These are phyloP conservation scores for Penicillium sp. DNA, from an alignment of 2,329 filamentous ascomycete species.

Conservation along the genomic window DNA sequence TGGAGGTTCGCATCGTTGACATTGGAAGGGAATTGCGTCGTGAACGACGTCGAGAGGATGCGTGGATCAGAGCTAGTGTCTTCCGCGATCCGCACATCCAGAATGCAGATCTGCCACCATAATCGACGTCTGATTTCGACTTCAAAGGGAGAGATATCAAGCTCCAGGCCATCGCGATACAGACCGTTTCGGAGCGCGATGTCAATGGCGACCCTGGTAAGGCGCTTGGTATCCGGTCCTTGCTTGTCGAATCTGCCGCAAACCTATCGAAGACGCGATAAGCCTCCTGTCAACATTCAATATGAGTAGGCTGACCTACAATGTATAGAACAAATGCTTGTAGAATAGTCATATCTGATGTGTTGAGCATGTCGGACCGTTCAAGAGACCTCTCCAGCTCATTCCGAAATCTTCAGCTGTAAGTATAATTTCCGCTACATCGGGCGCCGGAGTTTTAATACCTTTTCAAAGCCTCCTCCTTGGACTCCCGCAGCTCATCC, in stretches of 20 bases:
- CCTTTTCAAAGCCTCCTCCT: background rate
- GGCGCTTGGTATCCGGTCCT: background rate
- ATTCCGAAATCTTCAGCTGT: background rate
- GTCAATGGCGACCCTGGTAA: background rate
- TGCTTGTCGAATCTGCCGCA: background rate
- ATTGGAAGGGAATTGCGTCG: background rate
- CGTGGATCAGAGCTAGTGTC: slow-evolving; percentile 4
- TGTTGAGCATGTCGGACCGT: background rate
- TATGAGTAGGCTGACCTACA: background rate
- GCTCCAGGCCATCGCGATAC: slow-evolving; percentile 19
- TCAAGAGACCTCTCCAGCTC: background rate
- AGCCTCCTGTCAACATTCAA: background rate
- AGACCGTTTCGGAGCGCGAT: background rate
- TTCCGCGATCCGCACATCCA: slow-evolving; percentile 22
- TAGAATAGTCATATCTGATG: background rate
- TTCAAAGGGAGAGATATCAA: slow-evolving; percentile 17
- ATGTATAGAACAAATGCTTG: background rate
- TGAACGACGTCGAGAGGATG: background rate
- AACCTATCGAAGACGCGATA: background rate
- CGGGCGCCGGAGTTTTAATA: background rate
- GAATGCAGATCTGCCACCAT: slow-evolving; percentile 27
- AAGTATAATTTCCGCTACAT: background rate
- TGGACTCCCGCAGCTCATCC: background rate
- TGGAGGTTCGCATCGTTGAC: background rate
- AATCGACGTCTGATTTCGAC: slow-evolving; percentile 17